Evolutionary conservation across 1,284 basidiomycete species (phyloP), one percentile per base, ranked within the genome.

Genomic region (Apiotrichum montevideense): DNA sequence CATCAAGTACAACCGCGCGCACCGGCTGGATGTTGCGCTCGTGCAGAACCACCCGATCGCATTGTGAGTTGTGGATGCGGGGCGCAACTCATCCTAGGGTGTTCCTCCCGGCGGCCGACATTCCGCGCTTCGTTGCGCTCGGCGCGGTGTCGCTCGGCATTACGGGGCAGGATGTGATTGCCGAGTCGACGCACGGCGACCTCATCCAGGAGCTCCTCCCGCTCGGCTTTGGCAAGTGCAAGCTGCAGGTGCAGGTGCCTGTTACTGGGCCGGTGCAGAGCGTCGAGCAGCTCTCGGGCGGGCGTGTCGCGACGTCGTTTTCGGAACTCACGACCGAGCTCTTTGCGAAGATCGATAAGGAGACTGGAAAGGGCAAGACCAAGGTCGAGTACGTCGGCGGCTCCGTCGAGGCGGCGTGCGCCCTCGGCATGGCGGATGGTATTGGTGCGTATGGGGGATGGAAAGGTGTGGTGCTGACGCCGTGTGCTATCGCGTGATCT

Each of bases 71-170:
- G 10, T 11, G 2, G 42, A 11, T 14, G 41, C n/a, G 14, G 14
- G 11, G 41, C 6, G 11, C n/a, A 15, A 11, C 10, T 34, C 45
- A 57, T 47, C 6, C 13, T 73, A 95, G 93, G 21, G 89, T 99
- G 35, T 98, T 99, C 78, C 86, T 98, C 15, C 95, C 96, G 29
- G 96, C 96, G 1, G 83, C 90, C 7, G 96, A 99, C 72, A 99
- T 99, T 63, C 95, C 95, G 9, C 95, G 93, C 39, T 99, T 98
- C 77, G 96, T 99, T 40, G 96, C 92, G 35, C 92, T 97, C 75
- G 95, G 95, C 55, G 91, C 96, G 70, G 89, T 98, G 67, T 75
- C 76, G 1, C 67, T 78, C 49, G 77, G 77, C 50, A 77, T 78
- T 61, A 78, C 77, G 15, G 95, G 95, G 1, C 94, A 98, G 78